Conservation (phyloP, 495 filamentous ascomycete genomes). For the Aspergillus steynii region DNA sequence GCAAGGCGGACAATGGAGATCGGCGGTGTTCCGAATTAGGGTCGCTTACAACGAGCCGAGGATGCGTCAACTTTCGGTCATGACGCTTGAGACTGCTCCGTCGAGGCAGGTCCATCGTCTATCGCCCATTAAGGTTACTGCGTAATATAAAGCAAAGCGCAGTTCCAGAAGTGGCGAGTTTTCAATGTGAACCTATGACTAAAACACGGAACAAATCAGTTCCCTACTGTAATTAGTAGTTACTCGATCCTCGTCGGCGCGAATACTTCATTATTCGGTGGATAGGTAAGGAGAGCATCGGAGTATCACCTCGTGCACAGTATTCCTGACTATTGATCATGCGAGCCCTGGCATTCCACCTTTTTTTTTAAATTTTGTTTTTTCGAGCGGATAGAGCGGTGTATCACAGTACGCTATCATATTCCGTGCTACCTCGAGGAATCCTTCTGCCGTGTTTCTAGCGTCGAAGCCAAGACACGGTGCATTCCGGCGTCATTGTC, state of each 20-base stretch:
- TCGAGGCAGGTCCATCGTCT: background rate
- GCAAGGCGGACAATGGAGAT: background rate
- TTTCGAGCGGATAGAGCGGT: slow-evolving; percentile 13
- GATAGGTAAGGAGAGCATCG: background rate
- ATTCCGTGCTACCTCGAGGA: slow-evolving; percentile 7
- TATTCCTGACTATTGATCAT: background rate
- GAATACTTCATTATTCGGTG: background rate
- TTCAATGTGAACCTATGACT: background rate
- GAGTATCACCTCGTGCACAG: background rate
- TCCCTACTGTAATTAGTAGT: background rate
- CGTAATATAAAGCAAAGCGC: background rate
- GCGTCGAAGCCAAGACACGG: slow-evolving; percentile 36
- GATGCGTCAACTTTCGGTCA: background rate
- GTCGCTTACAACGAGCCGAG: background rate
- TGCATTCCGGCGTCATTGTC: slow-evolving; percentile 17
- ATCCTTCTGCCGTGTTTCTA: slow-evolving; percentile 40
- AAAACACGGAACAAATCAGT: background rate
- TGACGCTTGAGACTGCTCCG: background rate
- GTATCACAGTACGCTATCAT: background rate
- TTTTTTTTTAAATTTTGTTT: background rate
- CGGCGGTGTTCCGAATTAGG: background rate
- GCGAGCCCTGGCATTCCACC: background rate
- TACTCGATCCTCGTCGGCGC: background rate
- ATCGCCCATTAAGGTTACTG: background rate
- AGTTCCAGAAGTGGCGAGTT: background rate